phyloP scores from a whole-genome alignment of 768 basidiomycete species.

The Termitomyces sp. region DNA sequence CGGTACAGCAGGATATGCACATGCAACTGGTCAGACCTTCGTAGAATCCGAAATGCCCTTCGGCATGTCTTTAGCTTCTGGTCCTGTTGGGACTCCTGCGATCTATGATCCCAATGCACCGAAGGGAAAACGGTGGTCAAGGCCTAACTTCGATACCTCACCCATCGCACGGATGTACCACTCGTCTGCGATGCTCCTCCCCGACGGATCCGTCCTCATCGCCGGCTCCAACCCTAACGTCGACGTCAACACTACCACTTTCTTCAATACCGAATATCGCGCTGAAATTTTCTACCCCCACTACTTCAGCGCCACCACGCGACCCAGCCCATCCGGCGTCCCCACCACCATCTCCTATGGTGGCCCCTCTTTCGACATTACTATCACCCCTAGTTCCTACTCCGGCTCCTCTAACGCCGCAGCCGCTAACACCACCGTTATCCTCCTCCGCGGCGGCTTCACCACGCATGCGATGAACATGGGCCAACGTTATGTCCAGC shows the following conservation, averaged over 20 bases:
- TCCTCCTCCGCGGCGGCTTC: conserved; percentile 80
- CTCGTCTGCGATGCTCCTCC: conserved; percentile 85
- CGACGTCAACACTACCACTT: conserved; percentile 63
- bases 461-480: conserved; percentile 87
- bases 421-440: conserved; percentile 71
- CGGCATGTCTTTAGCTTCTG: conserved; percentile 73
- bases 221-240: conserved; percentile 94
- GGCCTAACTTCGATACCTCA: conserved; percentile 55
- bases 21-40: conserved; percentile 46
- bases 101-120: conserved; percentile 79
- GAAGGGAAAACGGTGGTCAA: conserved; percentile 72
- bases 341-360: conserved; percentile 83
- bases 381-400: conserved; percentile 63
- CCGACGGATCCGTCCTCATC: conserved; percentile 81
- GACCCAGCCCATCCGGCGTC: conserved; percentile 67
- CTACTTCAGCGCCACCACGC: conserved; percentile 69
- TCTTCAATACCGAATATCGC: conserved; percentile 75
- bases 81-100: conserved; percentile 74
- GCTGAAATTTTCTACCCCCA: conserved; percentile 90
- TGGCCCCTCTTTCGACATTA: conserved; percentile 74
- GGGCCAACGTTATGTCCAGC: conserved; percentile 78
- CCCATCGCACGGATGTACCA: conserved; percentile 85
- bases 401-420: conserved; percentile 64
- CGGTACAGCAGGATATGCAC: conserved; percentile 87
- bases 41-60: conserved; percentile 56